Evolutionary conservation across 495 filamentous ascomycete species (phyloP).

Genomic region (Podospora tetraspora): DNA sequence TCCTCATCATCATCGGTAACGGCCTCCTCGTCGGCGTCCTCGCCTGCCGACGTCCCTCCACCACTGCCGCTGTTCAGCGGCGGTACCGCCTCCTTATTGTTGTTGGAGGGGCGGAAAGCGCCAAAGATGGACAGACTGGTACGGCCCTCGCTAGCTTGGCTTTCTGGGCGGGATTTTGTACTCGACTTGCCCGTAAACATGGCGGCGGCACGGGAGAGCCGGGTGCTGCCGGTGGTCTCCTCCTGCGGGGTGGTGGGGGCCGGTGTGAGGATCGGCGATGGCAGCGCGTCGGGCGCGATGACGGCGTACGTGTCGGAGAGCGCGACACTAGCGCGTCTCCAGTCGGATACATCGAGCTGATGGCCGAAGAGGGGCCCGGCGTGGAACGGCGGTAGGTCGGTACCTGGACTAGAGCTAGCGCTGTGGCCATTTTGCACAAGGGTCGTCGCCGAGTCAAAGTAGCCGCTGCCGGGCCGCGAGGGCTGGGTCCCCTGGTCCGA

Average conservation of each 20-base stretch:
- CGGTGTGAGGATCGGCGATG: conserved; percentile 36
- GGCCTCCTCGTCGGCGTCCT: conserved; percentile 38
- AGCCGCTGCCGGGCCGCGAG: conserved; percentile 37
- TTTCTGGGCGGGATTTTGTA: conserved; percentile 60
- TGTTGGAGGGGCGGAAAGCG: conserved; percentile 47
- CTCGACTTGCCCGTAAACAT: conserved; percentile 46
- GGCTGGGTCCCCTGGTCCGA: conserved; percentile 9
- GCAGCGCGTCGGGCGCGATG: conserved; percentile 31
- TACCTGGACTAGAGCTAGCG: conserved; percentile 39
- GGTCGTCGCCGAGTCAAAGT: conserved; percentile 37
- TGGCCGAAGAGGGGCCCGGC: conserved; percentile 32
- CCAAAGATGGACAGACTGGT: conserved; percentile 64
- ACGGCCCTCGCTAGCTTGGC: conserved; percentile 61
- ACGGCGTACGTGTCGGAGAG: conserved; percentile 42
- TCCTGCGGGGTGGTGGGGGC: conserved; percentile 34
- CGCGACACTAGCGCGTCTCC: conserved; percentile 44
- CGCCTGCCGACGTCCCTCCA: conserved; percentile 28
- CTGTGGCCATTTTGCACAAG: conserved; percentile 25
- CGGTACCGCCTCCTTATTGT: conserved; percentile 32
- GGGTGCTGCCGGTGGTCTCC: conserved; percentile 41
- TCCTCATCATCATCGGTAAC: not conserved
- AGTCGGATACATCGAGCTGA: conserved; percentile 31
- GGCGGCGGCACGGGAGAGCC: conserved; percentile 56
- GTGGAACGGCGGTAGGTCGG: conserved; percentile 29
- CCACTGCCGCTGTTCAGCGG: conserved; percentile 37